Evolutionary conservation across 768 basidiomycete genomes (phyloP).

Genomic region (Obba rivulosa): DNA sequence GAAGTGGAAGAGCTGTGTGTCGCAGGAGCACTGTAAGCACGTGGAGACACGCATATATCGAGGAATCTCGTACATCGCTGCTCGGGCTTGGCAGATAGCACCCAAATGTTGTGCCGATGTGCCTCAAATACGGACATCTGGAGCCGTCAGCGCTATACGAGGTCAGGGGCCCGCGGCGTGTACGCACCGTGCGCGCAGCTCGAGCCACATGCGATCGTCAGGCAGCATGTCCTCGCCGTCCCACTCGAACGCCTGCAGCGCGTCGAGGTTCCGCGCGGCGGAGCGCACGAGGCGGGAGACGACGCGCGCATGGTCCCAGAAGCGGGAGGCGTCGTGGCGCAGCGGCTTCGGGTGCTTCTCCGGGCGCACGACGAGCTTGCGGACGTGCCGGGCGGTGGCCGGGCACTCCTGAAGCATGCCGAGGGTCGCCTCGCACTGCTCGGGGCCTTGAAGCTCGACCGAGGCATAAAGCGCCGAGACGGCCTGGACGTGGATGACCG

Average conservation of each 20-base stretch:
- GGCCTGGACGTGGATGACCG: slow-evolving; percentile 43
- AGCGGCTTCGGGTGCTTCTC: slow-evolving; percentile 7
- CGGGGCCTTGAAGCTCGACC: slow-evolving; percentile 46
- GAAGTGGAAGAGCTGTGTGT: slow-evolving; percentile 63
- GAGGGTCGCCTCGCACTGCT: slow-evolving; percentile 62
- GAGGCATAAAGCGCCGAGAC: slow-evolving; percentile 55
- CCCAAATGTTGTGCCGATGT: slow-evolving; percentile 59
- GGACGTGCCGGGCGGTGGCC: slow-evolving; percentile 63
- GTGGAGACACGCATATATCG: slow-evolving; percentile 3
- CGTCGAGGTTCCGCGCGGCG: slow-evolving; percentile 51
- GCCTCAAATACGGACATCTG: slow-evolving; percentile 64
- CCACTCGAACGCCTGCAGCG: slow-evolving; percentile 65
- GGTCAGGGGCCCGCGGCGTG: not conserved
- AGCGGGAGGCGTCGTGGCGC: slow-evolving; percentile 6
- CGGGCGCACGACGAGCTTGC: slow-evolving; percentile 48
- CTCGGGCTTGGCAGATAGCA: slow-evolving; percentile 47
- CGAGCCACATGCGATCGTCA: slow-evolving; percentile 75
- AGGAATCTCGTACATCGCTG: slow-evolving; percentile 52
- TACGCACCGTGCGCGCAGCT: slow-evolving; percentile 59
- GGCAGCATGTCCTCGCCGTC: slow-evolving; percentile 57
- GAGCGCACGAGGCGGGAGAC: slow-evolving; percentile 49
- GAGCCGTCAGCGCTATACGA: not conserved
- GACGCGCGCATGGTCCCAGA: slow-evolving; percentile 26
- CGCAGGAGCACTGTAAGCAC: not conserved
- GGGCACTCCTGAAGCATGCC: slow-evolving; percentile 53